Percentiles rank a stretch among this genome's conserved stretches.
Conservation (phyloP, 2,329 filamentous ascomycete genomes). For the Ceratocystiopsis sp. region DNA sequence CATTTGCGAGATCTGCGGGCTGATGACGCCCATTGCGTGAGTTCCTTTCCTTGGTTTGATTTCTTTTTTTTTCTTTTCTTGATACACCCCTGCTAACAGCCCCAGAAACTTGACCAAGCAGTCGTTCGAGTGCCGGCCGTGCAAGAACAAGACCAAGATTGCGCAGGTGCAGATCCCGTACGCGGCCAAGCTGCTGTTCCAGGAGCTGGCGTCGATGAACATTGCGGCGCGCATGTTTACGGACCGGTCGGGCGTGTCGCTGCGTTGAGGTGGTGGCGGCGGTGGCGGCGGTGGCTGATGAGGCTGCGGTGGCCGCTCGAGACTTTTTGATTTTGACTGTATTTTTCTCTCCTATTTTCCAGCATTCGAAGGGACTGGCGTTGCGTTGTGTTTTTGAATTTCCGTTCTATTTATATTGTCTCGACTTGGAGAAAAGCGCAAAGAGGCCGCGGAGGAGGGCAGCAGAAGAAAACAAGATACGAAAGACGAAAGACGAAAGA, state of each 20-base stretch:
- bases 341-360: too few relatives aligned
- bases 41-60: slow-evolving; percentile 22
- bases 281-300: neutral
- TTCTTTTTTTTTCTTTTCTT: neutral
- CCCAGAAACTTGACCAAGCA: slow-evolving; percentile 79
- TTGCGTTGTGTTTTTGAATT: neutral
- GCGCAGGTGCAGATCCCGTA: slow-evolving; percentile 97
- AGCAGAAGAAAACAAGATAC: neutral
- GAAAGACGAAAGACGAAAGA: neutral
- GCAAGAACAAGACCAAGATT: slow-evolving; percentile 98
- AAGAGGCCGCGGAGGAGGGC: neutral
- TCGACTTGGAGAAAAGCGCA: neutral
- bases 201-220: slow-evolving; percentile 96
- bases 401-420: neutral
- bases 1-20: slow-evolving; percentile 93
- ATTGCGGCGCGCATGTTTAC: slow-evolving; percentile 97
- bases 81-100: slow-evolving; percentile 17
- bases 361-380: too few relatives aligned
- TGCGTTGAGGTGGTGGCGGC: slow-evolving; percentile 25
- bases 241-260: slow-evolving; percentile 57
- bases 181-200: slow-evolving; percentile 93
- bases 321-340: too few relatives aligned
- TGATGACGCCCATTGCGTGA: slow-evolving; percentile 99
- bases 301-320: too few relatives aligned
- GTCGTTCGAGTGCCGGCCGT: slow-evolving; percentile 89